Conservation (phyloP, 1,284 basidiomycete species). For the Meripilus lineatus region DNA sequence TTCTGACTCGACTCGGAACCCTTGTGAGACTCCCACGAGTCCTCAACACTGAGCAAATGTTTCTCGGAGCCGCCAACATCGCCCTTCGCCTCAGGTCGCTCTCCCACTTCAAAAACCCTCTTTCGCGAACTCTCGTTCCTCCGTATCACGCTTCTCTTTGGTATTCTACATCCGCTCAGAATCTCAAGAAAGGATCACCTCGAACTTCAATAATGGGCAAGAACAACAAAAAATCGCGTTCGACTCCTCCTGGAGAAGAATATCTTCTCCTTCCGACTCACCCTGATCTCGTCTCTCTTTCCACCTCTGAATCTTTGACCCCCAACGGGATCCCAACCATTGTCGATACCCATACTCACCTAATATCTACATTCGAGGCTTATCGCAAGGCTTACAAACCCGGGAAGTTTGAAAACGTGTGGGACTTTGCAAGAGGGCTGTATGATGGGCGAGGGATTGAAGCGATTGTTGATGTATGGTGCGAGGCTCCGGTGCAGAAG, state of each 20-base stretch:
- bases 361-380: constrained; percentile 60
- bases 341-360: constrained; percentile 78
- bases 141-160: too few relatives aligned
- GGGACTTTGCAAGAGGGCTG: constrained; percentile 60
- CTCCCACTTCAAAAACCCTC: too few relatives aligned
- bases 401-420: constrained; percentile 46
- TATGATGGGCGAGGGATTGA: constrained; percentile 42
- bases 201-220: background rate
- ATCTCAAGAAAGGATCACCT: too few relatives aligned
- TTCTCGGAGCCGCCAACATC: too few relatives aligned
- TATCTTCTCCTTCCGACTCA: background rate
- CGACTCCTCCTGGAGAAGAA: background rate
- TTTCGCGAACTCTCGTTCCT: too few relatives aligned
- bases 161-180: too few relatives aligned
- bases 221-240: background rate
- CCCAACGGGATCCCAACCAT: constrained; percentile 33
- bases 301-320: background rate
- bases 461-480: constrained; percentile 79
- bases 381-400: constrained; percentile 58
- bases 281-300: background rate
- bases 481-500: constrained; percentile 62
- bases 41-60: too few relatives aligned
- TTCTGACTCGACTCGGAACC: too few relatives aligned
- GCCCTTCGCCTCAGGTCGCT: too few relatives aligned
- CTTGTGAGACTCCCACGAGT: too few relatives aligned